Evolutionary conservation across 768 basidiomycete species (phyloP).

Genomic region (Tulasnella sp.): DNA sequence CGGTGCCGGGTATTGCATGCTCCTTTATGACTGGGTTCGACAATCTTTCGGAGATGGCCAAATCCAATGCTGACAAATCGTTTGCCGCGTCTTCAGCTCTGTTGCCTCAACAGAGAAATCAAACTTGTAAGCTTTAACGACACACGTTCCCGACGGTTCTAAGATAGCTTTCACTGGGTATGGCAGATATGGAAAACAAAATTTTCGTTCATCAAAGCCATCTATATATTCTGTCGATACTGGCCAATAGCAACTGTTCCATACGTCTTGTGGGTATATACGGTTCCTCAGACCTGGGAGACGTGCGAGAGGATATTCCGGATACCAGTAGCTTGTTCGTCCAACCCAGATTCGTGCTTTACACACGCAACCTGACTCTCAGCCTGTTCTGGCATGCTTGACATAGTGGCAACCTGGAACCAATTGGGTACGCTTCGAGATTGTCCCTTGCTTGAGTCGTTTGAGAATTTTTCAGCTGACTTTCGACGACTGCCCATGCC

Average conservation of each 20-base stretch:
- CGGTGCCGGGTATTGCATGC: not conserved
- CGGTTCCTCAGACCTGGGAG: slow-evolving; percentile 54
- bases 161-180: not conserved
- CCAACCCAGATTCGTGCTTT: not conserved
- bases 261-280: slow-evolving; percentile 69
- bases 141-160: too few relatives aligned
- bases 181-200: not conserved
- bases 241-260: slow-evolving; percentile 78
- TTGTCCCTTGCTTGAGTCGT: not conserved
- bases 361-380: not conserved
- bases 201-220: not conserved
- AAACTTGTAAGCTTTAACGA: not conserved
- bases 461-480: not conserved
- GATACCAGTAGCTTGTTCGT: slow-evolving; percentile 32
- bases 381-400: not conserved
- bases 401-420: slow-evolving; percentile 12
- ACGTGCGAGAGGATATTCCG: slow-evolving; percentile 64
- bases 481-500: not conserved
- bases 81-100: too few relatives aligned
- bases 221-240: slow-evolving; percentile 37
- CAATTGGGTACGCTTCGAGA: not conserved
- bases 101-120: not conserved
- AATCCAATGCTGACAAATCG: not conserved
- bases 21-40: not conserved
- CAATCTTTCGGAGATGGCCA: not conserved